Evolutionary conservation across 2,329 filamentous ascomycete species (phyloP).

Genomic region (Beauveria scarabaeidicola): DNA sequence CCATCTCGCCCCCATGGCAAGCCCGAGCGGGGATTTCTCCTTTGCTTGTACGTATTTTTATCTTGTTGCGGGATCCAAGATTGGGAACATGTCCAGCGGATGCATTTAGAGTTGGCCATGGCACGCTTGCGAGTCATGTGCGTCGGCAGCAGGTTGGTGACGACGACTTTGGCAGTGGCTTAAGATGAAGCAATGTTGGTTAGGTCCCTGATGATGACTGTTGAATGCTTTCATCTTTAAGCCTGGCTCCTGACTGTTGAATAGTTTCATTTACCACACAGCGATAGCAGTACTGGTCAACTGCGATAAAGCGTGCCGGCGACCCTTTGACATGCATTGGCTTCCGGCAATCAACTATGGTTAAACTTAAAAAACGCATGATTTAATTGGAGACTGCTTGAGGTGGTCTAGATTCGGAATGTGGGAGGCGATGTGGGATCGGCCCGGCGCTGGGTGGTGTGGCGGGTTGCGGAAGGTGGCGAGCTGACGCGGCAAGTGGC

Average conservation of each 20-base stretch:
- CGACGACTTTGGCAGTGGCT: not conserved
- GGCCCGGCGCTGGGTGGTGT: not conserved
- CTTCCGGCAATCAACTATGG: not conserved
- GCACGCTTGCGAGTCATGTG: not conserved
- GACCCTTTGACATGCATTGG: not conserved
- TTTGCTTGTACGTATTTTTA: not conserved
- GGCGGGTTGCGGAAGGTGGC: not conserved
- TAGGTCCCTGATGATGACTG: no score
- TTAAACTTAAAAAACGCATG: not conserved
- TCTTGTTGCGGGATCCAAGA: not conserved
- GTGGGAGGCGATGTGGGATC: conserved; percentile 1
- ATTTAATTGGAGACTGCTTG: not conserved
- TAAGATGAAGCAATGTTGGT: not conserved
- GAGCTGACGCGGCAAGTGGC: conserved; percentile 3
- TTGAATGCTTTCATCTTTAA: no score
- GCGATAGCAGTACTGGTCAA: not conserved
- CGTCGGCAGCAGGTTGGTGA: not conserved
- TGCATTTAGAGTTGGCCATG: not conserved
- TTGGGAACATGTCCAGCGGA: not conserved
- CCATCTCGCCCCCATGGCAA: not conserved
- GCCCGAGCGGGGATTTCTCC: not conserved
- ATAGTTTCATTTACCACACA: no score
- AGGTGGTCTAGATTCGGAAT: not conserved
- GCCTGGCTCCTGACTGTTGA: no score
- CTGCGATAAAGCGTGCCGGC: no score